phyloP scores from a whole-genome alignment of 345 rosid species.

The Populus simonii region DNA sequence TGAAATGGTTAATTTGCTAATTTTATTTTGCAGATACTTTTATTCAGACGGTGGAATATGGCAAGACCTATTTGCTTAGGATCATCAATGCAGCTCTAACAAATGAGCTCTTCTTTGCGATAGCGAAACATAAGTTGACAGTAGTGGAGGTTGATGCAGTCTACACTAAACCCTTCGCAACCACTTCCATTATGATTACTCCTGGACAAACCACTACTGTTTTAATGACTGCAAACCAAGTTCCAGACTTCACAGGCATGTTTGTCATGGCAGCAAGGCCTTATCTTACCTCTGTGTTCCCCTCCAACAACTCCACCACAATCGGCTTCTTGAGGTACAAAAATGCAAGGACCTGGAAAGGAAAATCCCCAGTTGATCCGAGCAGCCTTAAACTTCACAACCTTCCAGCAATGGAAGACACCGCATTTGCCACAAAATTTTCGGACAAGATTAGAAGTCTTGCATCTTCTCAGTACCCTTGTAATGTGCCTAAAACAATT shows the following conservation, averaged over 20 bases:
- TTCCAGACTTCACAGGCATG: not conserved
- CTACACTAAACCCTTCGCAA: not conserved
- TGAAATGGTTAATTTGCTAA: not conserved
- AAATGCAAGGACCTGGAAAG: not conserved
- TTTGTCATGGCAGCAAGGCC: not conserved
- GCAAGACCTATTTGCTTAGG: not conserved
- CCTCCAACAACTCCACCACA: not conserved
- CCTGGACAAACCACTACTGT: not conserved
- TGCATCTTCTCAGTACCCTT: not conserved
- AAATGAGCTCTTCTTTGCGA: not conserved
- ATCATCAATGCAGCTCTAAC: not conserved
- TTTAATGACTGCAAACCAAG: not conserved
- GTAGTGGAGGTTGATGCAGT: not conserved
- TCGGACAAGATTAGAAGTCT: not conserved
- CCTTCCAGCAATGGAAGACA: not conserved
- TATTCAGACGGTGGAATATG: not conserved
- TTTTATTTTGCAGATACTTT: not conserved
- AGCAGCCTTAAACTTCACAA: not conserved
- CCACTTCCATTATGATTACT: not conserved
- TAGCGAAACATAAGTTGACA: not conserved
- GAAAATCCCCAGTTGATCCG: not conserved
- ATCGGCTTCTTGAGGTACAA: not conserved
- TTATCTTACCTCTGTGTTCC: not conserved
- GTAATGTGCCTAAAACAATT: not conserved
- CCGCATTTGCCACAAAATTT: not conserved